A percentile compares a stretch with the other conserved stretches of the same genome.
Conservation (phyloP, 257 asterid species). For the Lithospermum erythrorhizon region DNA sequence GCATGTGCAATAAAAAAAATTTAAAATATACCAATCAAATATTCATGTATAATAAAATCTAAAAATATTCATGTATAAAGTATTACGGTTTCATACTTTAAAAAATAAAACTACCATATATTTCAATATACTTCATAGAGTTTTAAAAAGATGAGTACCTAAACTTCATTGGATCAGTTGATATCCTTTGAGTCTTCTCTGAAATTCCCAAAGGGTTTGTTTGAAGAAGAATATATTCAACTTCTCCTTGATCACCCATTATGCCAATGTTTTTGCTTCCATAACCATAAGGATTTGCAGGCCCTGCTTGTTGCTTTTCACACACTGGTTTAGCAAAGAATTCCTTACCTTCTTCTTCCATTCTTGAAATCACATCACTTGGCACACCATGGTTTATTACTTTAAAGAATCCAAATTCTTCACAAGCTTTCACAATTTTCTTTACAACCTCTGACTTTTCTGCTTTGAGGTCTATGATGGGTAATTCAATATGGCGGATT, state of each 20-base stretch:
- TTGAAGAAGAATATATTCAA: slow-evolving; percentile 60
- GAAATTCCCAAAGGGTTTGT: slow-evolving; percentile 29
- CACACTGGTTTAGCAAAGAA: slow-evolving; percentile 45
- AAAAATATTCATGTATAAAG: too few species aligned
- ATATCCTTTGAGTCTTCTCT: slow-evolving; percentile 11
- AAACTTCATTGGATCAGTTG: slow-evolving; percentile 29
- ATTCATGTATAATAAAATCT: too few species aligned
- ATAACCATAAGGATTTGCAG: slow-evolving; percentile 55
- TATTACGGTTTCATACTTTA: too few species aligned
- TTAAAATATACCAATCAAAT: too few species aligned
- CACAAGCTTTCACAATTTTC: slow-evolving; percentile 50
- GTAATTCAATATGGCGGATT: slow-evolving; percentile 36
- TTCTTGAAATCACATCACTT: slow-evolving; percentile 25
- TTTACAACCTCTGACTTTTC: slow-evolving; percentile 25
- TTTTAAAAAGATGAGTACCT: slow-evolving; percentile 26
- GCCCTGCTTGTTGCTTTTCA: slow-evolving; percentile 45
- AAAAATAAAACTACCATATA: too few species aligned
- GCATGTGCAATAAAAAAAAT: too few species aligned
- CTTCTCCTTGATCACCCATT: slow-evolving; percentile 64
- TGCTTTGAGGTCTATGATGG: slow-evolving; percentile 44
- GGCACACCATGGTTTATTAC: slow-evolving; percentile 70
- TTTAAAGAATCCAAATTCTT: slow-evolving; percentile 64
- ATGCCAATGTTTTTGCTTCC: slow-evolving; percentile 62
- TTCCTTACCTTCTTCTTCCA: slow-evolving; percentile 45
- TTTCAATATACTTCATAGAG: not conserved